phyloP scores from a whole-genome alignment of 2,329 filamentous ascomycete species.

The Clonostachys rhizophaga region DNA sequence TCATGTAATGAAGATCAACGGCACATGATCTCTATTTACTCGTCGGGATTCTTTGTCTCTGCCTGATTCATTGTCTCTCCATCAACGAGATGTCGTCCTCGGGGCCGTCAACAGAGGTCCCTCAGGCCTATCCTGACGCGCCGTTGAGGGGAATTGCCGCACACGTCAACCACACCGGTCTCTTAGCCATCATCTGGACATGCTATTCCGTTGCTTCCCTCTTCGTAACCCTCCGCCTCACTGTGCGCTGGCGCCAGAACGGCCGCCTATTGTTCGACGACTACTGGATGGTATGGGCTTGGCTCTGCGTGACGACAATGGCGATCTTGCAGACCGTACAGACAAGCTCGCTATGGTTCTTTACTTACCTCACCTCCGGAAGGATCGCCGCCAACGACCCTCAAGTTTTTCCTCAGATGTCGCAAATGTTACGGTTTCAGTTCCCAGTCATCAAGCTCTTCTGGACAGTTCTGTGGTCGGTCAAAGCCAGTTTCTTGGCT shows the following conservation, averaged over 20 bases:
- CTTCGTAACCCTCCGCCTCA: slow-evolving; percentile 16
- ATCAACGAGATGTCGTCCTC: no score
- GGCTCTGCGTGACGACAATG: slow-evolving; percentile 14
- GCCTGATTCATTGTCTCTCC: no score
- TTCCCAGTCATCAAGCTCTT: slow-evolving; percentile 14
- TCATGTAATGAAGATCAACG: no score
- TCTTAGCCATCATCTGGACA: slow-evolving; percentile 19
- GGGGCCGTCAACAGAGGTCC: neutral
- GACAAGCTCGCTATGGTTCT: slow-evolving; percentile 9
- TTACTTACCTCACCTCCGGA: slow-evolving; percentile 7
- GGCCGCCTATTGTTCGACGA: slow-evolving; percentile 14
- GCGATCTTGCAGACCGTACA: slow-evolving; percentile 10
- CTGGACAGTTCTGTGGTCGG: slow-evolving; percentile 12
- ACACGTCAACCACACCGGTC: slow-evolving; percentile 3
- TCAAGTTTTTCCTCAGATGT: neutral
- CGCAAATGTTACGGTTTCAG: slow-evolving; percentile 8
- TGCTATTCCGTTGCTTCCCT: slow-evolving; percentile 16
- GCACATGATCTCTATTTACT: no score
- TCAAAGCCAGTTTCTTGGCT: slow-evolving; percentile 14
- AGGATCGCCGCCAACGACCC: slow-evolving; percentile 3
- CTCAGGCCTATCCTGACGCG: slow-evolving; percentile 4
- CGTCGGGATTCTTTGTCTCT: no score
- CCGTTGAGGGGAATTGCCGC: slow-evolving; percentile 6
- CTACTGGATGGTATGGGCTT: slow-evolving; percentile 20
- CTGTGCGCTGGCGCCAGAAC: slow-evolving; percentile 14